These are phyloP conservation scores for Coffea canephora DNA, from an alignment of 257 asterid species.

Conservation along the genomic window DNA sequence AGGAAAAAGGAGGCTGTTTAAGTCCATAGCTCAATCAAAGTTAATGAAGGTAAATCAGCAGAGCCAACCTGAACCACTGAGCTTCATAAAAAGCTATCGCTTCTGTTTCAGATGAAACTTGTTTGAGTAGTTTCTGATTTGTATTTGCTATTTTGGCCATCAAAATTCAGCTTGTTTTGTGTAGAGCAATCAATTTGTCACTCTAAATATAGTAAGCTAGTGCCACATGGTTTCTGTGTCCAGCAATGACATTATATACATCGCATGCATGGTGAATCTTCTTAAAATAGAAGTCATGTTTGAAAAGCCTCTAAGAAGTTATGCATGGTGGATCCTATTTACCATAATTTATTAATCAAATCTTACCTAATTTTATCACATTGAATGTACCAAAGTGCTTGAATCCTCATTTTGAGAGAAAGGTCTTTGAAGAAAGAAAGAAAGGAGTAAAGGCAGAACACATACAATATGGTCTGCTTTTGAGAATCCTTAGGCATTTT, in stretches of 20 bases:
- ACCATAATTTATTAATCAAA: not conserved
- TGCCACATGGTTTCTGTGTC: not conserved
- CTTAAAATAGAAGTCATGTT: not conserved
- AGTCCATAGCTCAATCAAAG: not conserved
- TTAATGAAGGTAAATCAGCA: not conserved
- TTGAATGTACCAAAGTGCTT: not conserved
- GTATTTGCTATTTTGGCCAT: not conserved
- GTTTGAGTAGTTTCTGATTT: slow-evolving; percentile 2
- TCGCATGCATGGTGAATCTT: not conserved
- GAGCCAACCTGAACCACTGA: not conserved
- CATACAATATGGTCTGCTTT: not conserved
- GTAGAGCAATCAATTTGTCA: not conserved
- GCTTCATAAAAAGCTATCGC: not conserved
- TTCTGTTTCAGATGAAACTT: not conserved
- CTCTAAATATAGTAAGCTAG: not conserved
- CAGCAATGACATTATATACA: not conserved
- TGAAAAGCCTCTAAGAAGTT: not conserved
- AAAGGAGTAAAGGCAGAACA: not conserved
- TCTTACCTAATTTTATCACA: not conserved
- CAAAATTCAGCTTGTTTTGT: not conserved
- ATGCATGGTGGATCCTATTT: not conserved
- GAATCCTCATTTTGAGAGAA: not conserved
- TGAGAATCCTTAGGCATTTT: not conserved
- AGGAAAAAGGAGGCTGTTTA: not conserved
- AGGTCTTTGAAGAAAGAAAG: not conserved